A percentile compares a stretch with the other conserved stretches of the same genome.
phyloP scores from a whole-genome alignment of 306 rosid species.

The Prunus mira region DNA sequence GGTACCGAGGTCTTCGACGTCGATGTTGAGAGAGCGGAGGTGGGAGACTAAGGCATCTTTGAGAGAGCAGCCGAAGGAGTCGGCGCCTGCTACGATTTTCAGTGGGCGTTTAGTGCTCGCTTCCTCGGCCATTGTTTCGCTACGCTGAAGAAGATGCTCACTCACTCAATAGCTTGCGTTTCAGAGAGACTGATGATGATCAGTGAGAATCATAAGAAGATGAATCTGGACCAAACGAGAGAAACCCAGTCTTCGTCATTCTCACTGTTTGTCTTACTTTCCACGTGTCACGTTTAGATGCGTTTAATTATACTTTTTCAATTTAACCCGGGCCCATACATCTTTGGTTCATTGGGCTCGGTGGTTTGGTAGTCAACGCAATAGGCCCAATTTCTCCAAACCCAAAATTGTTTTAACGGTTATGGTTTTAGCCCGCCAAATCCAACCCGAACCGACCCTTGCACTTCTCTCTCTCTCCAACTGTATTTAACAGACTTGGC shows the following conservation, averaged over 20 bases:
- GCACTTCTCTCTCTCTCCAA: not conserved
- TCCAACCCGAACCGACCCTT: not conserved
- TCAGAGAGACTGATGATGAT: not conserved
- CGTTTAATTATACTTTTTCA: not conserved
- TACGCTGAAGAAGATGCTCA: not conserved
- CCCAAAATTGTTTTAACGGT: no score
- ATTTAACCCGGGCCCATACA: no score
- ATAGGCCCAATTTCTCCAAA: no score
- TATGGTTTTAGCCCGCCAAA: not conserved
- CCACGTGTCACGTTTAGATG: not conserved
- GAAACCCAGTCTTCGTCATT: not conserved
- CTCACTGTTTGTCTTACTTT: not conserved
- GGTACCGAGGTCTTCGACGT: conserved; percentile 80
- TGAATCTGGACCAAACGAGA: not conserved
- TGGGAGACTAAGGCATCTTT: conserved; percentile 69
- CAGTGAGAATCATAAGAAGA: not conserved
- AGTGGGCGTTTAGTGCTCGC: conserved; percentile 20
- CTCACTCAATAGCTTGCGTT: not conserved
- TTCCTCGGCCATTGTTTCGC: conserved; percentile 35
- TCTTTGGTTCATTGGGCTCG: no score
- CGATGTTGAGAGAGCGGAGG: conserved; percentile 60
- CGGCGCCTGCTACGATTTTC: conserved; percentile 77
- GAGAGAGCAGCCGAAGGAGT: conserved; percentile 60
- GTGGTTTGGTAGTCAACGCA: no score
- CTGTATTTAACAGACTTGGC: not conserved